Conservation (phyloP, 2,329 filamentous ascomycete species). For the Aspergillus brasiliensis region DNA sequence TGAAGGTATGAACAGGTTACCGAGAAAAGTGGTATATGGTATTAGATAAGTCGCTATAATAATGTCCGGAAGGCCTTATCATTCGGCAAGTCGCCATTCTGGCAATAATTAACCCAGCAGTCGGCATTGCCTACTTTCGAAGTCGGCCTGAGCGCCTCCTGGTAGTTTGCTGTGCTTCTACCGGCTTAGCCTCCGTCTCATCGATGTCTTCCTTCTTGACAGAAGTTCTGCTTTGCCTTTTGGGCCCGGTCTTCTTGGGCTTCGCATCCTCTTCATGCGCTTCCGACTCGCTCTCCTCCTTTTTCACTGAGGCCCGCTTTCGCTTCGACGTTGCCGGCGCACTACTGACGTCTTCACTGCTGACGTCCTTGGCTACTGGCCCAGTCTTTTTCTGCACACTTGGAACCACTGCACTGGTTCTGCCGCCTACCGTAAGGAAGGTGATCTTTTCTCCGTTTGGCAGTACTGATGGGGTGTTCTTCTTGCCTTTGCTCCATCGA, state of each 20-base stretch:
- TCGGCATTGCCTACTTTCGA: constrained; percentile 22
- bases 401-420: constrained; percentile 88
- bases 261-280: constrained; percentile 25
- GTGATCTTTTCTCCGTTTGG: constrained; percentile 84
- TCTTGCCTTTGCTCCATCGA: constrained; percentile 87
- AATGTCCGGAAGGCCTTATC: not conserved
- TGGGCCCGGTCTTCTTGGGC: constrained; percentile 28
- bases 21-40: not conserved
- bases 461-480: constrained; percentile 65
- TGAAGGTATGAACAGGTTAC: constrained; percentile 26
- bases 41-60: not conserved
- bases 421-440: constrained; percentile 84
- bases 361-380: constrained; percentile 57
- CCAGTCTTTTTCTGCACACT: constrained; percentile 81
- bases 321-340: constrained; percentile 32
- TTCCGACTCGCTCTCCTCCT: constrained; percentile 25
- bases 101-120: not conserved
- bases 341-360: constrained; percentile 29
- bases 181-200: constrained; percentile 17
- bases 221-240: constrained; percentile 23
- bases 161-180: constrained; percentile 13
- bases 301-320: constrained; percentile 32
- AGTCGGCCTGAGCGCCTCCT: constrained; percentile 35
- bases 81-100: not conserved
- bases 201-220: constrained; percentile 28